Percentiles rank a stretch among this genome's conserved stretches.
Evolutionary conservation across 2,329 filamentous ascomycete species (phyloP).

Genomic region (Fusarium foetens): DNA sequence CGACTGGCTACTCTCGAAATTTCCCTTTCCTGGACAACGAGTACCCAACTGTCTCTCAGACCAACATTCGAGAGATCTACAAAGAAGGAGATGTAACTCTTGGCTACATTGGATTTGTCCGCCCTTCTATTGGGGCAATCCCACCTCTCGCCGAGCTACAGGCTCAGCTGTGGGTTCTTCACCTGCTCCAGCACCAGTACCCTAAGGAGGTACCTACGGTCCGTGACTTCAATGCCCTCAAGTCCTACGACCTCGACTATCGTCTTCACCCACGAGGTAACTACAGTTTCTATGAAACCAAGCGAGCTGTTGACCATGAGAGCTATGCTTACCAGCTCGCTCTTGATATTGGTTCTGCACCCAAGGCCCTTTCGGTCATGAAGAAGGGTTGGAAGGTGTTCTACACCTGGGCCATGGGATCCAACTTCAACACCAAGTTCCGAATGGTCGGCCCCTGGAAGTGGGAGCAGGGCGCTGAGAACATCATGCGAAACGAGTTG

Average conservation of each 20-base stretch:
- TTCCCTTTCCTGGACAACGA: conserved; percentile 53
- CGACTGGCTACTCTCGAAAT: conserved; percentile 57
- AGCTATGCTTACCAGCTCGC: conserved; percentile 62
- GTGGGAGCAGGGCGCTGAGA: conserved; percentile 48
- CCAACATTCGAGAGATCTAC: conserved; percentile 65
- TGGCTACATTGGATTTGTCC: conserved; percentile 60
- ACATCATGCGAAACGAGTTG: conserved; percentile 56
- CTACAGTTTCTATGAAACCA: conserved; percentile 49
- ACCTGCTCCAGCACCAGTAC: conserved; percentile 49
- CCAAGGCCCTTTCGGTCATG: conserved; percentile 50
- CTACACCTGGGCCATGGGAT: conserved; percentile 59
- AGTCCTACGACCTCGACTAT: conserved; percentile 54
- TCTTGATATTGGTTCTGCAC: conserved; percentile 57
- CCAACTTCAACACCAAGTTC: conserved; percentile 62
- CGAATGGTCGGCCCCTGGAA: conserved; percentile 58
- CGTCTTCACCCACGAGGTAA: conserved; percentile 49
- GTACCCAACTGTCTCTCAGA: conserved; percentile 58
- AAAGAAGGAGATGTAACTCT: conserved; percentile 51
- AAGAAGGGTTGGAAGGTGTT: conserved; percentile 51
- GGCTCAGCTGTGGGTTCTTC: conserved; percentile 58
- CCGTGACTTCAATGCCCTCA: conserved; percentile 41
- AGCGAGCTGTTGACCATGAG: conserved; percentile 60
- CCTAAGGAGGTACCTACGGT: conserved; percentile 31
- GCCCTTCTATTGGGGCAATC: conserved; percentile 58
- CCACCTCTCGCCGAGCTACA: conserved; percentile 61